Evolutionary conservation across 257 asterid species (phyloP), one percentile per base, ranked within the genome.

Genomic region (Solanum virginianum): DNA sequence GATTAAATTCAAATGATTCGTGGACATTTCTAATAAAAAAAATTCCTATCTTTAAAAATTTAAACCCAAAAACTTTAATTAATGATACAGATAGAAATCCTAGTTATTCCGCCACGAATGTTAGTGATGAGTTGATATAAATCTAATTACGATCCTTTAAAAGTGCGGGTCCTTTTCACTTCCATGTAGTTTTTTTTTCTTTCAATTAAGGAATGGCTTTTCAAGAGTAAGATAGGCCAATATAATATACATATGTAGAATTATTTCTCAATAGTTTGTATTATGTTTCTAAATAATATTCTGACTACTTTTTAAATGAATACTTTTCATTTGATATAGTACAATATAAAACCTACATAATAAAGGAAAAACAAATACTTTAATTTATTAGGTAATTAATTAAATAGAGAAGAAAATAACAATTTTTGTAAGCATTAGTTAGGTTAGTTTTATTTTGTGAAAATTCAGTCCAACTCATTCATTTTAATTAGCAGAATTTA

Each of bases 11-110:
- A 36, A 5, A 36, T 36, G 41, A 36, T 36, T 36, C 6, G 6
- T 36, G 41, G 39, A 3, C 5, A 9, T 4, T 63, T 1, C 15
- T 63, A 24, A 24, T 6, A 63, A 11, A 2, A 11, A 5, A 22
- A 12, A 12, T 24, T 24, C 12, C 0, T 4, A 26, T 5, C 13
- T 24, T 10, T 10, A 13, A 2, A 24, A 13, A 4, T 7, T 63
- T 18, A 0, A 13, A 1, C 14, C 4, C 20, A 6, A 24, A 60
- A 5, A 0, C 0, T 24, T 5, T 11, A 1, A 12, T 0, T 11
- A 63, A 24, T 14, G 0, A 0, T 2, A 2, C 14, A 65, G 4
- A 32, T 32, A 32, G 1, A 0, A 12, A 65, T 26, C 0, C 5
- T 8, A 0, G 29, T 3, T 20, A 14, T 26, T 65, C 1, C 3